A percentile compares a stretch with the other conserved stretches of the same genome.
Conservation (phyloP, 2,329 filamentous ascomycete genomes). For the Xylaria polymorpha region DNA sequence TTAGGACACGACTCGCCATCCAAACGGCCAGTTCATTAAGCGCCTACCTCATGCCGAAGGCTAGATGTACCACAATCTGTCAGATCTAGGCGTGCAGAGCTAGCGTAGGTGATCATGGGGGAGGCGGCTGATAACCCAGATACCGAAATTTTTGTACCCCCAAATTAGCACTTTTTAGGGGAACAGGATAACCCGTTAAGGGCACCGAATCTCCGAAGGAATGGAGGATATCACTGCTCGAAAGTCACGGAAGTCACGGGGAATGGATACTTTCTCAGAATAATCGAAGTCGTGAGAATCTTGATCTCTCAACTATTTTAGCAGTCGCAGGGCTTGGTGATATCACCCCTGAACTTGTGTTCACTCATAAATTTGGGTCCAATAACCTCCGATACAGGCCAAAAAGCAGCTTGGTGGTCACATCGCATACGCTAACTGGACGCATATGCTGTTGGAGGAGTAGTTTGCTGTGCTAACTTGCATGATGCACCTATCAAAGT, state of each 20-base stretch:
- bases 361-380: not conserved
- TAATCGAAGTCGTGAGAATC: not conserved
- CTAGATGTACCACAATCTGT: not conserved
- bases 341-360: not conserved
- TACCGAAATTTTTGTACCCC: not conserved
- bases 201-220: not conserved
- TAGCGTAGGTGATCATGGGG: not conserved
- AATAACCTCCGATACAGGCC: not conserved
- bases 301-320: not conserved
- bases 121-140: not conserved
- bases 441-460: not conserved
- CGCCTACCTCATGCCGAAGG: not conserved
- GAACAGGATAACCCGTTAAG: not conserved
- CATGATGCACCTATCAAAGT: slow-evolving; percentile 20
- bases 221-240: not conserved
- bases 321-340: not conserved
- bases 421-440: slow-evolving; percentile 4
- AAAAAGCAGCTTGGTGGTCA: not conserved
- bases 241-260: not conserved
- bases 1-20: not conserved
- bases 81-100: slow-evolving; percentile 3
- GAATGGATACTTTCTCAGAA: not conserved
- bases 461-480: slow-evolving; percentile 12
- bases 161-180: too few relatives aligned
- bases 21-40: not conserved